Evolutionary conservation across 2,329 filamentous ascomycete species (phyloP).

Genomic region (Fusarium floridanum): DNA sequence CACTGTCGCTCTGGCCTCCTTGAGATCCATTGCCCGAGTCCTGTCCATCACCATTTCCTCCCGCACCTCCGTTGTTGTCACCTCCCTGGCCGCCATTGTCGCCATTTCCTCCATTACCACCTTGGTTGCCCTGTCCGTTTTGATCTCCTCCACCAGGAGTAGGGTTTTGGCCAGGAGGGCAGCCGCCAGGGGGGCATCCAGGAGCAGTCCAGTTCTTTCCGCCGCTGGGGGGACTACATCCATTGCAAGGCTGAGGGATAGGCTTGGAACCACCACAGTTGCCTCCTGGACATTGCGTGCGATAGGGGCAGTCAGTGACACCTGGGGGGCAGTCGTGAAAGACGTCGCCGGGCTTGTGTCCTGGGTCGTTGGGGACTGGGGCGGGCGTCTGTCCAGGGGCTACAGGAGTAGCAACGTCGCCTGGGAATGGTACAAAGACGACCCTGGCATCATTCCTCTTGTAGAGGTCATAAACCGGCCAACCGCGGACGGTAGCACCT

Average conservation of each 20-base stretch:
- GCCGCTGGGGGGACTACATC: slow-evolving; percentile 23
- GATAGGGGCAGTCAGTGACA: slow-evolving; percentile 35
- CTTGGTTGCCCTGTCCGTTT: not conserved
- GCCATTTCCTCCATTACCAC: not conserved
- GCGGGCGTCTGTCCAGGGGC: slow-evolving; percentile 10
- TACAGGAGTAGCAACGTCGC: slow-evolving; percentile 16
- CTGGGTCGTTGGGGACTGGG: slow-evolving; percentile 7
- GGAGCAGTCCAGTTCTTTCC: slow-evolving; percentile 38
- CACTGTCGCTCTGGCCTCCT: not conserved
- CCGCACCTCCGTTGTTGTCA: not conserved
- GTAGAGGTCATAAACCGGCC: slow-evolving; percentile 38
- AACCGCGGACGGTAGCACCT: slow-evolving; percentile 27
- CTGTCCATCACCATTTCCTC: not conserved
- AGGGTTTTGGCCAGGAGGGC: slow-evolving; percentile 15
- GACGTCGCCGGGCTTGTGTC: slow-evolving; percentile 29
- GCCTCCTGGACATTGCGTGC: slow-evolving; percentile 32
- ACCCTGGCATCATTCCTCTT: slow-evolving; percentile 35
- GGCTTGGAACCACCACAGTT: slow-evolving; percentile 10
- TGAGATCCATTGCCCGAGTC: not conserved
- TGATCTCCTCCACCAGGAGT: slow-evolving; percentile 5
- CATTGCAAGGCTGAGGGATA: slow-evolving; percentile 29
- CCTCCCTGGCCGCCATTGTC: not conserved
- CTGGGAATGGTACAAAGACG: slow-evolving; percentile 22
- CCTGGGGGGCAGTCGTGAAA: slow-evolving; percentile 35
- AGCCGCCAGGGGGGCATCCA: slow-evolving; percentile 32